A percentile compares a stretch with the other conserved stretches of the same genome.
phyloP scores from a whole-genome alignment of 768 basidiomycete genomes.

The Boletus barrowsii region DNA sequence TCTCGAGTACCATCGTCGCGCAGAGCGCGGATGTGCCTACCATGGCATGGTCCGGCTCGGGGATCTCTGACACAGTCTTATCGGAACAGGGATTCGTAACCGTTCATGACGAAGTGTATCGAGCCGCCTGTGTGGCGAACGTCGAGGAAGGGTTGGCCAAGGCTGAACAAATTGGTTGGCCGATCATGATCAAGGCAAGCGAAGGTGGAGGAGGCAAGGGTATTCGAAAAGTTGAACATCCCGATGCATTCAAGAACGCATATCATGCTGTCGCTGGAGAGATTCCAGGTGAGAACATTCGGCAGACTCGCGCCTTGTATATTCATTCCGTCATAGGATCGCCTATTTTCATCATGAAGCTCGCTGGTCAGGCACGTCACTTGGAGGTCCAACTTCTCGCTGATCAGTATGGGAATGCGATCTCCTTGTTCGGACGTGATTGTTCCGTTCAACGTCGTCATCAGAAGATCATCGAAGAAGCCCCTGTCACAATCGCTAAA shows the following conservation, averaged over 20 bases:
- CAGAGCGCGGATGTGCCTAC: constrained; percentile 95
- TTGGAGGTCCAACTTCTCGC: constrained; percentile 97
- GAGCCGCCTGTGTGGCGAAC: constrained; percentile 79
- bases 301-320: neutral
- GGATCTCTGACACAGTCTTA: constrained; percentile 82
- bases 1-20: constrained; percentile 98
- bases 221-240: constrained; percentile 88
- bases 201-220: constrained; percentile 99
- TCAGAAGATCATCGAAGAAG: constrained; percentile 99
- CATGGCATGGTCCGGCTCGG: constrained; percentile 98
- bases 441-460: constrained; percentile 99
- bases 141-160: constrained; percentile 84
- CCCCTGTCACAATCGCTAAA: constrained; percentile 95
- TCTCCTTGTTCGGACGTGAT: constrained; percentile 97
- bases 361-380: constrained; percentile 96
- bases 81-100: constrained; percentile 88
- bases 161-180: constrained; percentile 90
- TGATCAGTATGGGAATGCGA: constrained; percentile 99
- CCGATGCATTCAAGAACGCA: constrained; percentile 89
- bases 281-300: constrained; percentile 73
- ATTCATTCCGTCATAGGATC: constrained; percentile 59
- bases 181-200: constrained; percentile 99
- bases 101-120: constrained; percentile 89
- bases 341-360: constrained; percentile 99
- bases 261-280: constrained; percentile 93